Evolutionary conservation across 1,284 basidiomycete genomes (phyloP).

Genomic region (Tilletia caries): DNA sequence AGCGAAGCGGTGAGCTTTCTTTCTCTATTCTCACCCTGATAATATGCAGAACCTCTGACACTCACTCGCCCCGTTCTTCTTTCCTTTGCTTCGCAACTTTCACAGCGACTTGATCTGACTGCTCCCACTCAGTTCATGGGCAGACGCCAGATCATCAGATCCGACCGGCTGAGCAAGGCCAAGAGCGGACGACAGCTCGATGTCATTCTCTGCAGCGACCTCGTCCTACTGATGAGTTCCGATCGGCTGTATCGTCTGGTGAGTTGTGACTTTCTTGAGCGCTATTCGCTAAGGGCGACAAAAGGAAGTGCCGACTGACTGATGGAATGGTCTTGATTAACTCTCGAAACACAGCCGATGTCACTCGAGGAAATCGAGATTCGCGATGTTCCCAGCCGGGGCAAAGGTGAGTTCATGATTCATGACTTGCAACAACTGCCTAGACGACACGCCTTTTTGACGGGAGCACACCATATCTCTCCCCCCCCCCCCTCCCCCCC

Average conservation of each 20-base stretch:
- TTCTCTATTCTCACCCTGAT: background rate
- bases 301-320: too few relatives aligned
- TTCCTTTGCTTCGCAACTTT: background rate
- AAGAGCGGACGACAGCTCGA: slow-evolving; percentile 77
- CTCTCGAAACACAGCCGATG: background rate
- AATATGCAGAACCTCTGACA: slow-evolving; percentile 10
- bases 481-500: too few relatives aligned
- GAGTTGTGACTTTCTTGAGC: background rate
- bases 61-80: background rate
- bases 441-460: too few relatives aligned
- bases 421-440: too few relatives aligned
- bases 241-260: slow-evolving; percentile 12
- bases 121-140: slow-evolving; percentile 79
- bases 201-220: slow-evolving; percentile 51
- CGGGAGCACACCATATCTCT: too few relatives aligned
- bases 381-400: background rate
- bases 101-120: slow-evolving; percentile 79
- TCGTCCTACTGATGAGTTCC: slow-evolving; percentile 41
- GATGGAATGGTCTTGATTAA: background rate
- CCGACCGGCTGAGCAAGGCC: slow-evolving; percentile 73
- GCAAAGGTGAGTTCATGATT: background rate
- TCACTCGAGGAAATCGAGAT: background rate
- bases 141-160: slow-evolving; percentile 69
- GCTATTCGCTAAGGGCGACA: too few relatives aligned
- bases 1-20: slow-evolving; percentile 20